Evolutionary conservation across 345 rosid genomes (phyloP), one percentile per base, ranked within the genome.

Genomic region (Populus pruinosa): DNA sequence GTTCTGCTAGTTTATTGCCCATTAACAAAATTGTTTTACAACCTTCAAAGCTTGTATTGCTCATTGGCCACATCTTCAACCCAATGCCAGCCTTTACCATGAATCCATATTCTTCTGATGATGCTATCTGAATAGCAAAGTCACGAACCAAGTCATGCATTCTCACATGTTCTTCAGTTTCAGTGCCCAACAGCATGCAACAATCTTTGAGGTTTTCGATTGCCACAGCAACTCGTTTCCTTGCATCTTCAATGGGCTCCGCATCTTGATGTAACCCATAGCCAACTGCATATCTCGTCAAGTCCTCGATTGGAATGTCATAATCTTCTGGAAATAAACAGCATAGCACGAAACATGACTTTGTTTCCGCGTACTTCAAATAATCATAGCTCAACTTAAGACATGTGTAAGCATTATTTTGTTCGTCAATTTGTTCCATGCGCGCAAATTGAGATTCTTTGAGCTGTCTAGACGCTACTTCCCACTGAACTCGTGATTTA

Each of bases 131-230:
- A 2, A 77, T 9, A 13, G 72, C 75, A 38, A 70, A 49, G 31
- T 77, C 80, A 27, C 75, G 80, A 41, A 77, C 75, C 49, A 77
- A 8, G 12, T 62, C 70, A 44, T 77, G 75, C 74, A 77, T 77
- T 70, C 61, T 77, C 33, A 61, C 69, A 13, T 11, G 8, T 38
- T 53, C 68, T 29, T 25, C 62, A 59, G 1, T 69, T 23, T 44
- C 80, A 55, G 43, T 20, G 27, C 29, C 68, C 29, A 77, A 13
- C 41, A 77, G 21, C 56, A 77, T 41, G 29, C 72, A 50, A 18
- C 70, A 70, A 59, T 17, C 68, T 70, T 27, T 77, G 33, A 77
- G 80, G 10, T 55, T 36, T 4, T 70, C 17, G 1, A 69, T 21
- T 18, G 35, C 44, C 44, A 21, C 72, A 69, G 0, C 12, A 29